These are phyloP conservation scores for Protomyces pachydermus DNA, from an alignment of 1,139 yeast species.

Conservation along the genomic window DNA sequence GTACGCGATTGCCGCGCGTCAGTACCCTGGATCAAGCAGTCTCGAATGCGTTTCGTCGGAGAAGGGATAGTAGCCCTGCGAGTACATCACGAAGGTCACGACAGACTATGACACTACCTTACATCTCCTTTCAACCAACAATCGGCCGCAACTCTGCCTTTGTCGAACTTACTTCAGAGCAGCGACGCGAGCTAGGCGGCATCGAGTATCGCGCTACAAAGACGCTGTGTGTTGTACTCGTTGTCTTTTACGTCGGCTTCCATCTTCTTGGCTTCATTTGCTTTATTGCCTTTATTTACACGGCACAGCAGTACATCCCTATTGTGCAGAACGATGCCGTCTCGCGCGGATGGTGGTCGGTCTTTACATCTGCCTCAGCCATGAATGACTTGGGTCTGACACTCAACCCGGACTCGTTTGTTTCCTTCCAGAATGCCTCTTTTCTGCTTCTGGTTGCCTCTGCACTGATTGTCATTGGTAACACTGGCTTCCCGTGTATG, in stretches of 20 bases:
- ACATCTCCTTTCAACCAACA: slow-evolving; percentile 56
- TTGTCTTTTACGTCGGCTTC: slow-evolving; percentile 20
- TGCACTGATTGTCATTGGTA: slow-evolving; percentile 30
- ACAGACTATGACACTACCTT: slow-evolving; percentile 28
- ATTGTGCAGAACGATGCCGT: slow-evolving; percentile 53
- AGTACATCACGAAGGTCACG: slow-evolving; percentile 7
- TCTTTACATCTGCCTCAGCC: slow-evolving; percentile 70
- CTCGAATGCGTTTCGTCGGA: slow-evolving; percentile 26
- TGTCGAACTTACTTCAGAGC: slow-evolving; percentile 71
- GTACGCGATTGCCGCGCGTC: slow-evolving; percentile 29
- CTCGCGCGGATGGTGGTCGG: slow-evolving; percentile 85
- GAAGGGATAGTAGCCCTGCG: slow-evolving; percentile 25
- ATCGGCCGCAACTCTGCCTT: slow-evolving; percentile 97
- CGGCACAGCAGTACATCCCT: slow-evolving; percentile 40
- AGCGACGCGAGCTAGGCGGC: slow-evolving; percentile 92
- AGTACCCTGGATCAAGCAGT: slow-evolving; percentile 35
- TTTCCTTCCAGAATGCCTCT: slow-evolving; percentile 23
- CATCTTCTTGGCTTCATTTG: slow-evolving; percentile 51
- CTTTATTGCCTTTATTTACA: slow-evolving; percentile 61
- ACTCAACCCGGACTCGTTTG: slow-evolving; percentile 27
- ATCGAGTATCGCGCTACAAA: slow-evolving; percentile 91
- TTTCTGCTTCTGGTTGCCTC: slow-evolving; percentile 27
- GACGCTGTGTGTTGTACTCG: slow-evolving; percentile 42
- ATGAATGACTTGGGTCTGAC: slow-evolving; percentile 72
- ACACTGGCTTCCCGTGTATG: slow-evolving; percentile 30